phyloP scores from a whole-genome alignment of 331 rosid species.

The Spiraea crenata region DNA sequence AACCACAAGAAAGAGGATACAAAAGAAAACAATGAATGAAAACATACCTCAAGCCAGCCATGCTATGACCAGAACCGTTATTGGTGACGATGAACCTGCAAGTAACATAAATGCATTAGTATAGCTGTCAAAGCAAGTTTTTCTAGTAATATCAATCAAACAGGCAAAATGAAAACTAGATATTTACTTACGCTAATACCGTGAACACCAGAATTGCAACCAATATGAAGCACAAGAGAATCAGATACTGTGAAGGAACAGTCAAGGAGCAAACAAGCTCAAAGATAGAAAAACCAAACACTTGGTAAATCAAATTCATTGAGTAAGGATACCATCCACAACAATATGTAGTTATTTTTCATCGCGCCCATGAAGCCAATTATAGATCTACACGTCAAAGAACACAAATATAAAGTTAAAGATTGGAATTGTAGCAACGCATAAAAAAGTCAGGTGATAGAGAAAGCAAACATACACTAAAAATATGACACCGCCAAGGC shows the following conservation, averaged over 20 bases:
- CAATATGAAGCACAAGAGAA: constrained; percentile 66
- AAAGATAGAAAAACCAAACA: neutral
- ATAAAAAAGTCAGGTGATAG: constrained; percentile 3
- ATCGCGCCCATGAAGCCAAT: constrained; percentile 89
- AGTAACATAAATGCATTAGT: neutral
- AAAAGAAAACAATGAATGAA: constrained; percentile 4
- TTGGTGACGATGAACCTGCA: constrained; percentile 88
- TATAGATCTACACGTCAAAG: constrained; percentile 56
- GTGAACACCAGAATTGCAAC: constrained; percentile 87
- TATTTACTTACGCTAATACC: constrained; percentile 79
- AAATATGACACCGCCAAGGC: constrained; percentile 78
- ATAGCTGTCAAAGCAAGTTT: too few species aligned
- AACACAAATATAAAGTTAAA: constrained; percentile 17
- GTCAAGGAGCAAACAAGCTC: constrained; percentile 46
- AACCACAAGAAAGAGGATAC: constrained; percentile 1
- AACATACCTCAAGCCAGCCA: constrained; percentile 70
- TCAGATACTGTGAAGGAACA: constrained; percentile 64
- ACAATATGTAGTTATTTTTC: constrained; percentile 60
- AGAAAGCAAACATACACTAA: constrained; percentile 49
- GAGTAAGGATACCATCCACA: constrained; percentile 91
- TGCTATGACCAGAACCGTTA: constrained; percentile 81
- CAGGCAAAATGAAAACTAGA: neutral
- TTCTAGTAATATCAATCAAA: neutral
- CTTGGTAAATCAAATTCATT: neutral
- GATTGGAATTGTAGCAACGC: neutral